Conservation (phyloP, 345 rosid genomes). For the Lumnitzera racemosa region DNA sequence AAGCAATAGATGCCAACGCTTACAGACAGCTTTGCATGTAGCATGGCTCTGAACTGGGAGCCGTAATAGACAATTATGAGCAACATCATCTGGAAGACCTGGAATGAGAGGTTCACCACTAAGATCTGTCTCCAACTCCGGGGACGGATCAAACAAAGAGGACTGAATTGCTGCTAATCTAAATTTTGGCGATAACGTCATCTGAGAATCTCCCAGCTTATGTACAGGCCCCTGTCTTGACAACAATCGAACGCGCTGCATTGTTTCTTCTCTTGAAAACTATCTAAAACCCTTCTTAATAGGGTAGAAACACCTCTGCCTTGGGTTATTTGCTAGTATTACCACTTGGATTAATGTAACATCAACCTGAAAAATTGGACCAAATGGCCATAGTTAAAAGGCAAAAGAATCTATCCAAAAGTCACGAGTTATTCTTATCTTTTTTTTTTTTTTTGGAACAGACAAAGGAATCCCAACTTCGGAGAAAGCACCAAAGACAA, state of each 20-base stretch:
- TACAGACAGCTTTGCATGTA: constrained; percentile 61
- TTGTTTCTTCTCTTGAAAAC: constrained; percentile 7
- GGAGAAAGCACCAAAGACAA: no score
- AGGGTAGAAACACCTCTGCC: no score
- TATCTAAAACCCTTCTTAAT: no score
- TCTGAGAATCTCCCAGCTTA: constrained; percentile 82
- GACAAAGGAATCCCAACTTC: no score
- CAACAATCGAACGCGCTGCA: constrained; percentile 83
- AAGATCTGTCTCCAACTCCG: constrained; percentile 46
- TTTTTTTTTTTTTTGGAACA: no score
- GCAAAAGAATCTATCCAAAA: no score
- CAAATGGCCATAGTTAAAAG: no score
- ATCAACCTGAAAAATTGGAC: no score
- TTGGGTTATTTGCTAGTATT: no score
- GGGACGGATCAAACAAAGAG: constrained; percentile 40
- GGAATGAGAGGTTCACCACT: constrained; percentile 61
- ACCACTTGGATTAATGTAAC: no score
- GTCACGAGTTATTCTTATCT: no score
- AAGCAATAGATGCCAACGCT: constrained; percentile 68
- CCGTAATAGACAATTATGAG: constrained; percentile 68
- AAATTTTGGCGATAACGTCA: constrained; percentile 76
- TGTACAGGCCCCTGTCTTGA: constrained; percentile 75
- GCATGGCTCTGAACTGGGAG: constrained; percentile 64
- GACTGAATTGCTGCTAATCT: constrained; percentile 56
- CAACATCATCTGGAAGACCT: constrained; percentile 84